These are phyloP conservation scores for Scortechinia acanthostroma DNA, from an alignment of 2,329 filamentous ascomycete genomes.

Conservation along the genomic window DNA sequence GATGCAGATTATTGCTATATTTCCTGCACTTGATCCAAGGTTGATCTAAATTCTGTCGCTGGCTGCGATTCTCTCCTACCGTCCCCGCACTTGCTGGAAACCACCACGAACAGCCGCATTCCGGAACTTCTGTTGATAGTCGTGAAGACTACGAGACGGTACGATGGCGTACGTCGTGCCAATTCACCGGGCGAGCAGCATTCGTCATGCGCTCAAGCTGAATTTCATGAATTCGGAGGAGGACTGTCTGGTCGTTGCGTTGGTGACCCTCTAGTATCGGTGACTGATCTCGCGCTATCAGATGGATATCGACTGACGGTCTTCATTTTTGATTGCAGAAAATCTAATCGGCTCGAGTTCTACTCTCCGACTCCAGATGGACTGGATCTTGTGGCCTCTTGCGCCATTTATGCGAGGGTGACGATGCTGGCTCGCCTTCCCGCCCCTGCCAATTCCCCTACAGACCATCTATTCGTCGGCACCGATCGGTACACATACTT, in stretches of 20 bases:
- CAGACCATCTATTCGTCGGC: conserved; percentile 84
- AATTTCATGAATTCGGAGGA: conserved; percentile 68
- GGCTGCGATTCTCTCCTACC: neutral
- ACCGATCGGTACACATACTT: conserved; percentile 89
- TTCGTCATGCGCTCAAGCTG: conserved; percentile 79
- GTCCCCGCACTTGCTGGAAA: neutral
- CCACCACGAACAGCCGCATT: neutral
- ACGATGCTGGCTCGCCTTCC: conserved; percentile 74
- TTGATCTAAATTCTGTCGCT: too few species aligned
- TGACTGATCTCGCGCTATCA: conserved; percentile 3
- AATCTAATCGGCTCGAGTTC: conserved; percentile 13
- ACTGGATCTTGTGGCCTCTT: conserved; percentile 38
- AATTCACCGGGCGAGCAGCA: conserved; percentile 84
- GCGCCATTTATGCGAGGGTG: conserved; percentile 76
- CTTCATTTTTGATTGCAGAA: too few species aligned
- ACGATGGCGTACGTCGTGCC: conserved; percentile 89
- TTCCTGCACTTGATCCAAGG: too few species aligned
- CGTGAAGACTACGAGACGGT: too few species aligned
- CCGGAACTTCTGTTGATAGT: too few species aligned
- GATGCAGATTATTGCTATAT: too few species aligned
- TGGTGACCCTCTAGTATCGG: conserved; percentile 27
- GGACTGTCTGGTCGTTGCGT: conserved; percentile 84
- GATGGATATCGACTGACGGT: neutral
- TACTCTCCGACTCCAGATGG: conserved; percentile 11
- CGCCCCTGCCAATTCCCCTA: conserved; percentile 61